Base-by-base conservation (phyloP, 148 eudicot genomes). In the Simmondsia chinensis region DNA sequence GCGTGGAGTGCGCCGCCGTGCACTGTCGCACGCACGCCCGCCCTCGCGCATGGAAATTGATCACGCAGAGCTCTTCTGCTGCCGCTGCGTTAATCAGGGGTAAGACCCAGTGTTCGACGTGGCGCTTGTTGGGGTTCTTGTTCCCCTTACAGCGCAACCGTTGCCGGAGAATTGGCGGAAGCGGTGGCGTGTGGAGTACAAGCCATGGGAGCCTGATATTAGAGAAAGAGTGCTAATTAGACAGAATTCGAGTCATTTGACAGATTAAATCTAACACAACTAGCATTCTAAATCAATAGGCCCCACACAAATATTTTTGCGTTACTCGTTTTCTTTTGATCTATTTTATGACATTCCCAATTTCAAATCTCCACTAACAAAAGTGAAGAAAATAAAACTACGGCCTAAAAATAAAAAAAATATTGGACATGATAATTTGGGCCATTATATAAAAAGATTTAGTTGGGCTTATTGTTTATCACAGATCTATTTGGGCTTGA, bases 41-140 rank as follows among this genome's bases (percentile, higher is more conserved):
- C 25, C 7, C 55, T 2, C 87, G 76, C 52, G 63, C 79, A 79
- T 72, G 16, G 94, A 80, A 56, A 65, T 80, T 29, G 71, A 72
- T 52, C 68, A 82, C 0, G 79, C 77, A 20, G 88, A 77, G 65
- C 79, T 84, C 8, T 83, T 69, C 59, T 83, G 94, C 55, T 70
- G 73, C 48, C 14, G 46, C 10, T 83, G 94, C 50, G 3, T 20
- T 0, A 82, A 83, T 34, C 94, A 83, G 47, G 76, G 75, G 4
- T 83, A 83, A 48, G 83, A 75, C 41, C 48, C 52, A 9, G 86
- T 72, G 21, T 79, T 83, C 63, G 94, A 83, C 28, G 39, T 57
- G 6, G 69, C 64, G 5, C 76, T 81, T 8, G 66, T 71, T 21
- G 35, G 64, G 15, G 63, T 60, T 20, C 42, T 47, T 43, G 32